These are phyloP conservation scores for Cordyceps tenuipes DNA, from an alignment of 2,329 filamentous ascomycete genomes.

Conservation along the genomic window DNA sequence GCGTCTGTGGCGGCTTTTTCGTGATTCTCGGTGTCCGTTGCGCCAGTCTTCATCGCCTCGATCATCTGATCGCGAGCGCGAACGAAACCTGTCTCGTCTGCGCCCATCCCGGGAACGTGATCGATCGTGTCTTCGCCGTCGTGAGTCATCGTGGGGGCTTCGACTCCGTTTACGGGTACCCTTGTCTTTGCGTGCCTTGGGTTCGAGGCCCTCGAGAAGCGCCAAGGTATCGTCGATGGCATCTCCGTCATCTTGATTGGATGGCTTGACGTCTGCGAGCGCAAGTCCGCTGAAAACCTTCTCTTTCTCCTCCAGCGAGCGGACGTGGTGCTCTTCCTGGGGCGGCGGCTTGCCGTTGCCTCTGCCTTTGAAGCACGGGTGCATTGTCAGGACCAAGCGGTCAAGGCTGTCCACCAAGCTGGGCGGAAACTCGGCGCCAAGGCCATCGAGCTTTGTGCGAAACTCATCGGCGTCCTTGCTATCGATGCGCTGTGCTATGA, in stretches of 20 bases:
- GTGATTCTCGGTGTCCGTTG: slow-evolving; percentile 24
- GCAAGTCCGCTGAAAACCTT: slow-evolving; percentile 86
- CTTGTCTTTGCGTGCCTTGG: slow-evolving; percentile 48
- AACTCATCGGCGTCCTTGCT: slow-evolving; percentile 64
- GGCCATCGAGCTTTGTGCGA: slow-evolving; percentile 61
- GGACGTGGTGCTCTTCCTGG: slow-evolving; percentile 32
- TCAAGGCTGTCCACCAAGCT: slow-evolving; percentile 89
- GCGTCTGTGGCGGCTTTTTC: slow-evolving; percentile 29
- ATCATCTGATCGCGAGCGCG: slow-evolving; percentile 31
- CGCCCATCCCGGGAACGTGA: slow-evolving; percentile 35
- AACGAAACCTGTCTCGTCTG: slow-evolving; percentile 27
- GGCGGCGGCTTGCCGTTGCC: slow-evolving; percentile 31
- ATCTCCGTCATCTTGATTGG: slow-evolving; percentile 38
- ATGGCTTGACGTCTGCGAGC: slow-evolving; percentile 65
- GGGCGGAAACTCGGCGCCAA: slow-evolving; percentile 74
- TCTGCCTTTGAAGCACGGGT: slow-evolving; percentile 73
- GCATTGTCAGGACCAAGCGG: slow-evolving; percentile 78
- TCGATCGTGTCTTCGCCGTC: slow-evolving; percentile 32
- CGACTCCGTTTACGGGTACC: slow-evolving; percentile 48
- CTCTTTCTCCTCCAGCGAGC: slow-evolving; percentile 61
- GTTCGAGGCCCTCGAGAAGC: slow-evolving; percentile 76
- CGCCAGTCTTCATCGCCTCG: slow-evolving; percentile 39
- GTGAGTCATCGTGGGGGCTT: slow-evolving; percentile 45
- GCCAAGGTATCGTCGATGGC: slow-evolving; percentile 90
- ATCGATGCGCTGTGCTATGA: slow-evolving; percentile 82